A percentile compares a stretch with the other conserved stretches of the same genome.
These are phyloP conservation scores for Millerozyma miso DNA, from an alignment of 805 yeast genomes.

Conservation along the genomic window DNA sequence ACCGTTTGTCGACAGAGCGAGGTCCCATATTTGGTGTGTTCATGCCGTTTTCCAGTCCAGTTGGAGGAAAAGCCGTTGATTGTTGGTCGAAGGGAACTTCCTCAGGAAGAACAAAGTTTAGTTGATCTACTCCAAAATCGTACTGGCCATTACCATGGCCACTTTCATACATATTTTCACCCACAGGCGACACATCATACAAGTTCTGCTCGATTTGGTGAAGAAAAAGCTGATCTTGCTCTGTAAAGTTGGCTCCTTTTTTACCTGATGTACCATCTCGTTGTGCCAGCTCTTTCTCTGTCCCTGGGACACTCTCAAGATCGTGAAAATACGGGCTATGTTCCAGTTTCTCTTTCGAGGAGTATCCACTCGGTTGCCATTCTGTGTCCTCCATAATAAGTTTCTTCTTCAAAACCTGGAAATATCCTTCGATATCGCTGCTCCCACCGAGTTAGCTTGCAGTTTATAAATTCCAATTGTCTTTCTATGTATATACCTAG, in stretches of 20 bases:
- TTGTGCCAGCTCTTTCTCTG: not conserved
- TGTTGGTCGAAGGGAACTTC: constrained; percentile 9
- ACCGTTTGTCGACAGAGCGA: constrained; percentile 3
- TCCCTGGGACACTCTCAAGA: constrained; percentile 8
- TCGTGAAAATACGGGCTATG: constrained; percentile 12
- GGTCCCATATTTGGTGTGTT: constrained; percentile 25
- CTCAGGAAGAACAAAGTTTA: constrained; percentile 22
- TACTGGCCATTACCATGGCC: constrained; percentile 10
- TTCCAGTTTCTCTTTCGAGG: constrained; percentile 11
- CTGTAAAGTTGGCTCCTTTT: constrained; percentile 14
- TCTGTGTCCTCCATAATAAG: constrained; percentile 14
- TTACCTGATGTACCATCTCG: not conserved
- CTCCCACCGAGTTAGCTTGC: too few relatives aligned
- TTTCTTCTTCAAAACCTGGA: not conserved
- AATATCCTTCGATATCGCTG: not conserved
- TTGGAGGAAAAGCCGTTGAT: constrained; percentile 27
- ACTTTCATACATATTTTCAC: not conserved
- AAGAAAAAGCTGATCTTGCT: constrained; percentile 22
- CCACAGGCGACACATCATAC: constrained; percentile 8
- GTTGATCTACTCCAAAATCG: constrained; percentile 22
- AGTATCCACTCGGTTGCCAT: constrained; percentile 10
- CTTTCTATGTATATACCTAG: too few relatives aligned
- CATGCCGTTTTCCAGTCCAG: constrained; percentile 11
- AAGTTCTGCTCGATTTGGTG: constrained; percentile 27
- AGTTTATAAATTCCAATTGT: too few relatives aligned